phyloP scores from a whole-genome alignment of 2,329 filamentous ascomycete genomes.

The Talaromyces verruculosus region DNA sequence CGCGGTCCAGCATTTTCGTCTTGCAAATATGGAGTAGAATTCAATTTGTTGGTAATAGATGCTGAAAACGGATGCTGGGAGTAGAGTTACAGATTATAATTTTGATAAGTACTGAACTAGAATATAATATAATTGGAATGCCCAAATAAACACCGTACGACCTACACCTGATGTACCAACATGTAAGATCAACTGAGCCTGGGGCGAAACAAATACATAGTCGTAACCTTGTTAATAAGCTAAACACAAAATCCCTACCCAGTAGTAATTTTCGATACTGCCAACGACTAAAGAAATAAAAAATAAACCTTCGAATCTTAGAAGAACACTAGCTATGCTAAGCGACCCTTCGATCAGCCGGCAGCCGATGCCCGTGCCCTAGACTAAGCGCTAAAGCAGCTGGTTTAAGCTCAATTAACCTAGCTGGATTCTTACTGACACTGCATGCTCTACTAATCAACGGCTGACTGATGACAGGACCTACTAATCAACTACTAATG shows the following conservation, averaged over 20 bases:
- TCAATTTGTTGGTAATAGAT: neutral
- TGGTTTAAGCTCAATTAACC: conserved; percentile 1
- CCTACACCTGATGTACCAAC: neutral
- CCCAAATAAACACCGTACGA: neutral
- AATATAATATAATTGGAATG: neutral
- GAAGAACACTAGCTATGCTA: neutral
- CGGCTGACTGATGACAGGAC: neutral
- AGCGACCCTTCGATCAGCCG: neutral
- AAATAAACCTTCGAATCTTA: neutral
- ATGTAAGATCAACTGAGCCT: neutral
- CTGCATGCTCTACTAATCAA: conserved; percentile 6
- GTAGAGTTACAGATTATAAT: neutral
- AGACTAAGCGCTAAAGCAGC: conserved; percentile 4
- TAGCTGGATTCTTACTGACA: neutral
- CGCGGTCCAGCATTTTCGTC: neutral
- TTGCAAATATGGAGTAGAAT: neutral
- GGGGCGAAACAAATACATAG: conserved; percentile 3
- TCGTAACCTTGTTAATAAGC: neutral
- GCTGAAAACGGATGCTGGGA: neutral
- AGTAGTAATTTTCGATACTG: neutral
- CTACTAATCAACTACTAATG: conserved; percentile 5
- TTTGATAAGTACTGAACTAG: neutral
- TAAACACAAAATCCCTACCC: neutral
- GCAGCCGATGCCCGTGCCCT: neutral
- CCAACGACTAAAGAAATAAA: neutral